Evolutionary conservation across 2,329 filamentous ascomycete genomes (phyloP), one percentile per base, ranked within the genome.

Genomic region (Graphilbum ipis-grandicollis): DNA sequence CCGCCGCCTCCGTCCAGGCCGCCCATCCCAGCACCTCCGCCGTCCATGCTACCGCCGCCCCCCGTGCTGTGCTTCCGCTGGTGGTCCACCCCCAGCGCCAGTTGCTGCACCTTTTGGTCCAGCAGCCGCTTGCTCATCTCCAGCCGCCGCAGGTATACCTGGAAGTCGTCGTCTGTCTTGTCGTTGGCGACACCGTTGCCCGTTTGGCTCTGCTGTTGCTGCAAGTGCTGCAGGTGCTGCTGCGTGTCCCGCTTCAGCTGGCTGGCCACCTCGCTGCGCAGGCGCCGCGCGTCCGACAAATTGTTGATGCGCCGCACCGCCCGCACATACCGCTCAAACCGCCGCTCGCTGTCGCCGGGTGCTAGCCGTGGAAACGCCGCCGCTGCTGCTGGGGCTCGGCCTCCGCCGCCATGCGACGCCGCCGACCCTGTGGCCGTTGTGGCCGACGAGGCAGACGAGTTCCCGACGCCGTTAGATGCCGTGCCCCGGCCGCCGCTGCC

Each of bases 301-400:
- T 92, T 93, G 49, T 81, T 85, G 47, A 88, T 79, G 51, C 86
- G 83, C 42, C 86, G 68, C 47, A 96, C 90, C 6, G 79, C 77
- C 44, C 88, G 74, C 41, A 98, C 83, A 54, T 94, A 96, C 44
- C 84, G 79, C 55, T 98, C 90, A 54, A 96, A 98, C 37, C 79
- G 84, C 41, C 88, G 71, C 56, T 98, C 90, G 47, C 79, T 86
- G 49, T 96, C 90, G 37, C 78, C 73, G 0, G 84, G 75, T 1
- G 65, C 58, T n/a, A 98, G 61, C 33, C 83, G 77, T 4, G 88
- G 88, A 46, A 92, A 85, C 2, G 75, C 35, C n/a, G 31, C 17
- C n/a, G 34, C 15, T 28, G 34, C 2, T 4, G 34, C 18, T 6
- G 18, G n/a, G n/a, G n/a, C n/a, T n/a, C n/a, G n/a, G n/a, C n/a